Percentiles rank a stretch among this genome's conserved stretches.
Evolutionary conservation across 139 green algal species (phyloP).

Genomic region (Chlamydomonas asymmetrica): DNA sequence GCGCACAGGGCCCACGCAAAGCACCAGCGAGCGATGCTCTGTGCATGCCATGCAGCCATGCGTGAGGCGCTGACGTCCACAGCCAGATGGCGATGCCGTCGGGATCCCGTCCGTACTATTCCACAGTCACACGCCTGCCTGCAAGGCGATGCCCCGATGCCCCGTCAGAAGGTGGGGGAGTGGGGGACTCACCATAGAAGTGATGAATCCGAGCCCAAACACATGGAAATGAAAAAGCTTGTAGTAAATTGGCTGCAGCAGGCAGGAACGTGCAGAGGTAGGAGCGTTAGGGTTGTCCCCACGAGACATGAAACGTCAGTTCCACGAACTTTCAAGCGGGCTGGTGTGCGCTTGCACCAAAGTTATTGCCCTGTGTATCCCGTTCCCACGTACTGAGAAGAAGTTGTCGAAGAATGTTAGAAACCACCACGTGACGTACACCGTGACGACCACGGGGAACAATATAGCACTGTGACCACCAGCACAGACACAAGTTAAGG

Average conservation of each 20-base stretch:
- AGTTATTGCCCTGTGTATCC: too few species aligned
- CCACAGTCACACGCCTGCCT: background rate
- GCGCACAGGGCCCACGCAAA: too few species aligned
- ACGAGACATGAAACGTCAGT: too few species aligned
- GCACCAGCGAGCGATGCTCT: too few species aligned
- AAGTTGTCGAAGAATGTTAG: slow-evolving; percentile 93
- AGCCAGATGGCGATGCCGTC: too few species aligned
- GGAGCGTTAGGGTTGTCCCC: background rate
- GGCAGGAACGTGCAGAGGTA: background rate
- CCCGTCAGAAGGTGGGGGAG: background rate
- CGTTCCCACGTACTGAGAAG: slow-evolving; percentile 82
- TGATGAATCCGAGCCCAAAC: slow-evolving; percentile 90
- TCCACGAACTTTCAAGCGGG: too few species aligned
- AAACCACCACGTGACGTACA: slow-evolving; percentile 85
- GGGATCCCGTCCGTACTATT: too few species aligned
- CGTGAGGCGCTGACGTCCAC: too few species aligned
- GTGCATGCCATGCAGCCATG: too few species aligned
- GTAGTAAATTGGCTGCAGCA: slow-evolving; percentile 67
- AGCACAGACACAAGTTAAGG: background rate
- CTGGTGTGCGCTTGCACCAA: too few species aligned
- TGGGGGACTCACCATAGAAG: slow-evolving; percentile 72
- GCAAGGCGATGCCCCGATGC: background rate
- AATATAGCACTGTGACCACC: slow-evolving; percentile 77
- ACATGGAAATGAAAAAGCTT: slow-evolving; percentile 88
- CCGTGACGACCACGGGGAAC: slow-evolving; percentile 88